Evolutionary conservation across 331 rosid genomes (phyloP), one percentile per base, ranked within the genome.

Genomic region (Phaseolus coccineus): DNA sequence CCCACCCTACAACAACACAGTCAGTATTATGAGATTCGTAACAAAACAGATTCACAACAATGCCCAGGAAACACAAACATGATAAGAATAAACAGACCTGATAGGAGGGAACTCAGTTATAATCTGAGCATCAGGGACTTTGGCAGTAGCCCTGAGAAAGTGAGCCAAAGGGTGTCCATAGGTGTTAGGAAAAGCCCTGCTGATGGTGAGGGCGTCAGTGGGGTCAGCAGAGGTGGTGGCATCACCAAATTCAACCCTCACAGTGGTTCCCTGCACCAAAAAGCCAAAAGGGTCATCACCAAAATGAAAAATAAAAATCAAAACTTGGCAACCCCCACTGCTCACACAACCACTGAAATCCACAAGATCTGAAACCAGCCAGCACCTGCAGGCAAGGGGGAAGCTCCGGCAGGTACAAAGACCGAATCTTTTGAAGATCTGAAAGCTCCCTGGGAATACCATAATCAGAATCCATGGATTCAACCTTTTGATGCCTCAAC

Each of bases 391-490:
- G 98, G 44, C 99, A 96, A 76, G 99, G 99, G 85, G 99, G 99
- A n/a, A 96, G 90, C 6, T 77, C 80, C 0, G 99, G 99, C 22
- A 91, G 89, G 88, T 96, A 90, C 57, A 78, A 86, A 73, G 98
- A 93, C 72, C 98, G 88, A 76, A 83, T 70, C 50, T 89, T 87
- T 83, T 96, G 98, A 62, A 96, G 96, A 85, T 86, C 99, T 63
- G 99, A 96, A 87, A 96, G 99, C 61, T 96, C 92, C 73, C 99
- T 88, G 66, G 97, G 94, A 72, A 93, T 93, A 85, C 98, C 97
- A 84, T 96, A 96, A 66, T 96, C 98, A 69, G 99, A 96, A 86
- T 96, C 97, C 99, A 95, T 94, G 70, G 75, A 61, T 81, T 65
- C 44, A 24, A 22, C 53, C 44, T 44, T n/a, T 9, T 4, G 78